Evolutionary conservation across 169 alveolate genomes (phyloP).

Genomic region (Plasmodium gaboni): DNA sequence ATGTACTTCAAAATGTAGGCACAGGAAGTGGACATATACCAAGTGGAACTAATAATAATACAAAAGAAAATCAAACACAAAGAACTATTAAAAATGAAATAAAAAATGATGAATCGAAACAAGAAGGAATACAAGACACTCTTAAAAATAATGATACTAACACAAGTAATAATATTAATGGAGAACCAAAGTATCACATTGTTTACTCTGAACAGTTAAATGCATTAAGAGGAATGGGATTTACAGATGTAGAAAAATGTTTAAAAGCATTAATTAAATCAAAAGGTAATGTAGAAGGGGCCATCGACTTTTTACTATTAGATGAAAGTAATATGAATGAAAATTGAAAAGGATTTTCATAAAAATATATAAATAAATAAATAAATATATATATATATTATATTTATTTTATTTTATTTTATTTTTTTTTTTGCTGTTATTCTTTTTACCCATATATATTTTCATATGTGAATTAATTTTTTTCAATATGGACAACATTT

Average conservation of each 20-base stretch:
- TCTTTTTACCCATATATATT: too few relatives aligned
- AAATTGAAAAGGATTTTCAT: constrained; percentile 6
- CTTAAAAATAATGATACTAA: constrained; percentile 14
- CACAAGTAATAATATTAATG: constrained; percentile 10
- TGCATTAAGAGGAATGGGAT: constrained; percentile 87
- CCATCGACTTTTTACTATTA: constrained; percentile 82
- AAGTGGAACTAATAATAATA: not conserved
- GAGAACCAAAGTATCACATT: constrained; percentile 7
- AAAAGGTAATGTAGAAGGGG: constrained; percentile 88
- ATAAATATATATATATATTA: too few relatives aligned
- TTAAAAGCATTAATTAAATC: constrained; percentile 86
- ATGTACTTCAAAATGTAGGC: too few relatives aligned
- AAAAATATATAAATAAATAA: too few relatives aligned
- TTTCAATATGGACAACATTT: too few relatives aligned
- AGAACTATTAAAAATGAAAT: not conserved
- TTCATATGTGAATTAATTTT: too few relatives aligned
- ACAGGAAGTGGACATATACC: not conserved
- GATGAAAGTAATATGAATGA: constrained; percentile 77
- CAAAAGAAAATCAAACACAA: too few relatives aligned
- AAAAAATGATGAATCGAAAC: not conserved
- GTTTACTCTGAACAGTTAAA: constrained; percentile 78
- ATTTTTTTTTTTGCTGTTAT: too few relatives aligned
- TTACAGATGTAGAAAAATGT: constrained; percentile 86
- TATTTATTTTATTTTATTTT: too few relatives aligned
- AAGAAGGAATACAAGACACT: not conserved